Evolutionary conservation across 2,329 filamentous ascomycete genomes (phyloP).

Genomic region (Cladosporium phlei): DNA sequence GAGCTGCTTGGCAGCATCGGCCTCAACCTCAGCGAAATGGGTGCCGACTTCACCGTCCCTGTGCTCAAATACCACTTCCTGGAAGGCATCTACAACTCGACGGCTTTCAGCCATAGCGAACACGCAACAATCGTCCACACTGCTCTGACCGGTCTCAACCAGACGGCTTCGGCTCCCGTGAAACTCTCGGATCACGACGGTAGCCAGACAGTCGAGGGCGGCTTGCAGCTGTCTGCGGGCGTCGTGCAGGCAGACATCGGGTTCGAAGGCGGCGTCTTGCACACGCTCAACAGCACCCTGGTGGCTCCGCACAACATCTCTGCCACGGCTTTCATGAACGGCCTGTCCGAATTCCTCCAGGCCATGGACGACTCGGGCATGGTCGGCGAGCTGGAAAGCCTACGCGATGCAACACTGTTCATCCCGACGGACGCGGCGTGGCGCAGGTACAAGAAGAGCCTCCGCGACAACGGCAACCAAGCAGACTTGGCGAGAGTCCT

Average conservation of each 20-base stretch:
- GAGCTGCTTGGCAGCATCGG: conserved; percentile 14
- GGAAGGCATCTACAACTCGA: conserved; percentile 12
- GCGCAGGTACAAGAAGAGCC: conserved; percentile 7
- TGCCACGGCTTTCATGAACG: conserved; percentile 14
- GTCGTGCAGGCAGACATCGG: conserved; percentile 16
- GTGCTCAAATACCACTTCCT: conserved; percentile 19
- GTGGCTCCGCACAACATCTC: conserved; percentile 22
- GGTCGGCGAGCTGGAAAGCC: conserved; percentile 14
- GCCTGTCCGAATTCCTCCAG: conserved; percentile 15
- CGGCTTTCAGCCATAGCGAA: conserved; percentile 4
- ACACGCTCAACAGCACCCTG: conserved; percentile 19
- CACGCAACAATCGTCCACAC: conserved; percentile 15
- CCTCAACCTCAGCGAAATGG: conserved; percentile 18
- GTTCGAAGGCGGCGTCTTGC: conserved; percentile 17
- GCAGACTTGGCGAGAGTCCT: conserved; percentile 15
- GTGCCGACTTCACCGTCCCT: conserved; percentile 15
- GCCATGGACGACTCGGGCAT: conserved; percentile 12
- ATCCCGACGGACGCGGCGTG: conserved; percentile 18
- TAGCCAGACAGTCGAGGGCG: conserved; percentile 16
- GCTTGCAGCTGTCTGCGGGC: conserved; percentile 9
- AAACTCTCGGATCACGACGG: conserved; percentile 13
- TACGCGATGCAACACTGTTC: conserved; percentile 18
- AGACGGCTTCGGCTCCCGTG: conserved; percentile 16
- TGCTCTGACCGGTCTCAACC: conserved; percentile 14
- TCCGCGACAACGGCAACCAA: conserved; percentile 13